Conservation (phyloP, 345 rosid genomes). For the Pseudoturritis turrita region DNA sequence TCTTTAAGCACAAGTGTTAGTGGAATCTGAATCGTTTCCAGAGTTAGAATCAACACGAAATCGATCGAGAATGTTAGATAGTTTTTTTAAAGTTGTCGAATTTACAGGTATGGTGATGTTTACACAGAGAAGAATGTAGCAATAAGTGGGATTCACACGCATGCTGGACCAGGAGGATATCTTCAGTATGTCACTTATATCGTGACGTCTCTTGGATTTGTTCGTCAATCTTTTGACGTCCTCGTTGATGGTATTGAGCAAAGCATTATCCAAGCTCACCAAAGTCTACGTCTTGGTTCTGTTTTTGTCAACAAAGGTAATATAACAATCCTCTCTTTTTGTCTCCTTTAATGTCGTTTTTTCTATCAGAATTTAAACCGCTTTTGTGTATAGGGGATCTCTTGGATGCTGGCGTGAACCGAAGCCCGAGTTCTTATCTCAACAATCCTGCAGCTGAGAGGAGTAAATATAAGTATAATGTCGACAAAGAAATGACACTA, state of each 20-base stretch:
- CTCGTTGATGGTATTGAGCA: slow-evolving; percentile 93
- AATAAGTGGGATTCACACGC: slow-evolving; percentile 96
- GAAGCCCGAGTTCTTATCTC: slow-evolving; percentile 97
- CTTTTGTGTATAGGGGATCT: slow-evolving; percentile 53
- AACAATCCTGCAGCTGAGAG: slow-evolving; percentile 82
- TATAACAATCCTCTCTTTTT: background rate
- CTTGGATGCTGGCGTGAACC: slow-evolving; percentile 81
- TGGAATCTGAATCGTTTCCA: background rate
- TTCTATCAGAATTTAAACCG: background rate
- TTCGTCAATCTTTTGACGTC: slow-evolving; percentile 87
- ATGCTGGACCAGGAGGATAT: slow-evolving; percentile 99
- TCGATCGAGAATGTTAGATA: background rate
- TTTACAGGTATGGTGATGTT: slow-evolving; percentile 76
- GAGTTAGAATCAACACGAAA: background rate
- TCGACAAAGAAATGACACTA: slow-evolving; percentile 96
- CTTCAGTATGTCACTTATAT: slow-evolving; percentile 83
- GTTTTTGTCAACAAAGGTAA: slow-evolving; percentile 72
- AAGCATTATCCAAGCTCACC: slow-evolving; percentile 81
- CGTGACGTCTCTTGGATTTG: slow-evolving; percentile 94
- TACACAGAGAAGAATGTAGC: slow-evolving; percentile 92
- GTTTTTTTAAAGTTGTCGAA: slow-evolving; percentile 2
- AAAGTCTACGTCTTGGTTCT: slow-evolving; percentile 81
- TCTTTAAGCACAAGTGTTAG: background rate
- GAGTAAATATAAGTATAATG: slow-evolving; percentile 68
- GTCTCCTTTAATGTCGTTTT: background rate